A percentile compares a stretch with the other conserved stretches of the same genome.
Conservation (phyloP, 352 stramenopile species). For the Pythium vanterpoolii region DNA sequence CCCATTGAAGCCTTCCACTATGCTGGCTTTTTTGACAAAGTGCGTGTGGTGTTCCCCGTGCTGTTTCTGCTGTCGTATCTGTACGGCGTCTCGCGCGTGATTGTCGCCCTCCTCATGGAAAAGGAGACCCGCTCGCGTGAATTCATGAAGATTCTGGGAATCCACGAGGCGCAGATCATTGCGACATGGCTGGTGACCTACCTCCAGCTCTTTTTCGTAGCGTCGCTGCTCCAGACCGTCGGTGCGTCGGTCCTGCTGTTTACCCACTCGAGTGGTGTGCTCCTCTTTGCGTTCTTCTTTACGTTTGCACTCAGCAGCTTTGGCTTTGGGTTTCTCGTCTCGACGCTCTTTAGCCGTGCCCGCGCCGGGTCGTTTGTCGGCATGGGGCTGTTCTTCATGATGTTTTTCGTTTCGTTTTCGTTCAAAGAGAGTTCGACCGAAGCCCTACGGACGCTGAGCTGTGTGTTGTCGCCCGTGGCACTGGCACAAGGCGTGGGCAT, state of each 20-base stretch:
- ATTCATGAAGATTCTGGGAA: slow-evolving; percentile 90
- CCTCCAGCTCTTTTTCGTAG: slow-evolving; percentile 44
- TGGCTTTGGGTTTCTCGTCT: slow-evolving; percentile 73
- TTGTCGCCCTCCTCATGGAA: slow-evolving; percentile 89
- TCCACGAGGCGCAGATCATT: slow-evolving; percentile 55
- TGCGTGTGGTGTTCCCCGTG: slow-evolving; percentile 75
- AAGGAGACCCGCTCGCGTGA: slow-evolving; percentile 92
- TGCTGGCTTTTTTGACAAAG: slow-evolving; percentile 76
- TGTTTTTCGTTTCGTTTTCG: slow-evolving; percentile 72
- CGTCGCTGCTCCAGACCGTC: slow-evolving; percentile 45
- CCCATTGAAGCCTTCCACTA: slow-evolving; percentile 55
- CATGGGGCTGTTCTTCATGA: slow-evolving; percentile 76
- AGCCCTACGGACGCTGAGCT: slow-evolving; percentile 21
- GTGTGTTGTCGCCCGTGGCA: slow-evolving; percentile 66
- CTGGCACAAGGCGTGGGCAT: slow-evolving; percentile 68
- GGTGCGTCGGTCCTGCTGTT: slow-evolving; percentile 40
- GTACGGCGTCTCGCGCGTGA: slow-evolving; percentile 88
- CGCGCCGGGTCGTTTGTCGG: slow-evolving; percentile 59
- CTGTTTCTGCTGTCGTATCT: slow-evolving; percentile 92
- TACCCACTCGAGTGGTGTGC: slow-evolving; percentile 28
- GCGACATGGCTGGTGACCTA: slow-evolving; percentile 80
- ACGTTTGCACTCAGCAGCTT: slow-evolving; percentile 78
- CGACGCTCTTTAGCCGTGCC: slow-evolving; percentile 53
- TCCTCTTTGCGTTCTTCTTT: slow-evolving; percentile 73
- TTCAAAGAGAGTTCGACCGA: slow-evolving; percentile 61